These are phyloP conservation scores for Acanthamoeba castellanii DNA, from an alignment of 208 protist species.

Conservation along the genomic window DNA sequence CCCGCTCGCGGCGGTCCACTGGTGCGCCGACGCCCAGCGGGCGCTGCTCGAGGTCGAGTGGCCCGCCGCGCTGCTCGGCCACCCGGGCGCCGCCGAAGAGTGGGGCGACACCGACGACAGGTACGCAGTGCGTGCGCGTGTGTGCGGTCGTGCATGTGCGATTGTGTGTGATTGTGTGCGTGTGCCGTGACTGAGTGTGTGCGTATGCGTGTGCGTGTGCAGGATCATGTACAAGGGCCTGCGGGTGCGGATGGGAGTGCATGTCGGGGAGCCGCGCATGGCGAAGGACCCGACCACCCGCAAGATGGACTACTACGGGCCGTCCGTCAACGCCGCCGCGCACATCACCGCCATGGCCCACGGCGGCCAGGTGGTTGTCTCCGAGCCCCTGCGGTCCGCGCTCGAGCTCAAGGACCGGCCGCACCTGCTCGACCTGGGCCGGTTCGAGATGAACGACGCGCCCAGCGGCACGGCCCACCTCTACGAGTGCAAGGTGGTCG, in stretches of 20 bases:
- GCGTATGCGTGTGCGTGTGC: too few species aligned
- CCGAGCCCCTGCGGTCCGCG: not conserved
- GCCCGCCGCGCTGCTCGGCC: not conserved
- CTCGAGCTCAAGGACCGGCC: too few species aligned
- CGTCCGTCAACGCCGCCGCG: not conserved
- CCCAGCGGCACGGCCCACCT: not conserved
- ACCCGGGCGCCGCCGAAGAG: conserved; percentile 55
- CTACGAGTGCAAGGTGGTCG: not conserved
- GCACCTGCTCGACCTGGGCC: not conserved
- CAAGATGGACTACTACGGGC: conserved; percentile 33
- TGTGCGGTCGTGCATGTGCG: too few species aligned
- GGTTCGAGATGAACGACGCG: not conserved
- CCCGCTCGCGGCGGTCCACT: not conserved
- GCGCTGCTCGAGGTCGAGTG: conserved; percentile 49
- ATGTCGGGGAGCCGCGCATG: not conserved
- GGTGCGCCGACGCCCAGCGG: not conserved
- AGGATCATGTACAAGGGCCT: conserved; percentile 58
- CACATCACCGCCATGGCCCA: conserved; percentile 22
- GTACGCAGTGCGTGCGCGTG: too few species aligned
- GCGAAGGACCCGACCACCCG: conserved; percentile 18
- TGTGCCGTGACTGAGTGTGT: too few species aligned
- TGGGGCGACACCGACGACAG: conserved; percentile 34
- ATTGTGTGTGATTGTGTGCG: too few species aligned
- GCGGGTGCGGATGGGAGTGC: conserved; percentile 70
- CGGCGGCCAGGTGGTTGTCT: conserved; percentile 16